Evolutionary conservation across 768 basidiomycete genomes (phyloP), one percentile per base, ranked within the genome.

Genomic region (Panaeolus papilionaceus): DNA sequence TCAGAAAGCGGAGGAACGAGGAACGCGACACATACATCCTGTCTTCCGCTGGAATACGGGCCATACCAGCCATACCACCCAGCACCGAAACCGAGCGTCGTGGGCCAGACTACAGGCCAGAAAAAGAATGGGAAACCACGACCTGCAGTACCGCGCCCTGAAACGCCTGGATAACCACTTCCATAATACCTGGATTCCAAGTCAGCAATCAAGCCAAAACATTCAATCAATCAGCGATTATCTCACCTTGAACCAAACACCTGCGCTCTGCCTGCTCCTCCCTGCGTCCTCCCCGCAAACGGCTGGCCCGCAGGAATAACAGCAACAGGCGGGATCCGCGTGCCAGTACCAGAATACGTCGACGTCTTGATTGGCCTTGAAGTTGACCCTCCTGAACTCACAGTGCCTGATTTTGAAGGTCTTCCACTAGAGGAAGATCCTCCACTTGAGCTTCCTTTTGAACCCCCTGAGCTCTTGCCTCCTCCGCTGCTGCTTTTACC

Each of bases 81-180:
- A 58, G 67, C 66, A 33, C 66, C 69, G 1, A 76, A 77, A 2
- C 77, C 79, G 18, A 68, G 23, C 1, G 66, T 49, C 23, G 66
- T 68, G 16, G 72, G 71, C 85, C 87, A 90, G 0, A 82, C 81
- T 10, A 91, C 47, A 7, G 90, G 90, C 89, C 89, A 91, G 77
- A 84, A 92, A 69, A 81, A 82, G 68, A 88, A 91, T 0, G 90
- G 90, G 72, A 92, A 91, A 2, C 81, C 81, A 0, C 82, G 81
- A 0, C 83, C 83, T 0, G 69, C 51, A 18, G 88, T 86, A 14
- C 88, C 87, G 3, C 81, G 79, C 7, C 79, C 78, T 14, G 39
- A 26, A 14, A 81, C 28, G 1, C 86, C 85, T 40, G 89, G 89
- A 71, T 91, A 90, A 2, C 90, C 89, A 69, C 88, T 90, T 6